Evolutionary conservation across 805 yeast species (phyloP).

Genomic region (Nematodospora valgi): DNA sequence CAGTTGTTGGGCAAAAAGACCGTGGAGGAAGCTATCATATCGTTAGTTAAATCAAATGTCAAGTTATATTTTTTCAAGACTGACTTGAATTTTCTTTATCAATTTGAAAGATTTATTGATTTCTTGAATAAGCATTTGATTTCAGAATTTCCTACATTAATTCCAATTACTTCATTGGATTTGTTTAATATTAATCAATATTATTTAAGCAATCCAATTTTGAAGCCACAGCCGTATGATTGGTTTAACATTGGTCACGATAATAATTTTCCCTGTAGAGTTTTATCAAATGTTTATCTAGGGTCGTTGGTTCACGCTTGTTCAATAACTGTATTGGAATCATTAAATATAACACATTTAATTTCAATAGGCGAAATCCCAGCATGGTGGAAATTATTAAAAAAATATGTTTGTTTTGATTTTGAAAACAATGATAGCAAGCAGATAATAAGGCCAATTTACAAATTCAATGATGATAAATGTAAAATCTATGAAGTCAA

Average conservation of each 20-base stretch:
- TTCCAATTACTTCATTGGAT: constrained; percentile 6
- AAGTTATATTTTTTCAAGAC: constrained; percentile 28
- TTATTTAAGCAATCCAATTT: constrained; percentile 5
- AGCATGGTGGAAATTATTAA: constrained; percentile 22
- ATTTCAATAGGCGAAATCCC: constrained; percentile 38
- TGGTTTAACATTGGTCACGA: constrained; percentile 32
- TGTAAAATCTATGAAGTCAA: constrained; percentile 18
- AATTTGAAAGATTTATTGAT: constrained; percentile 27
- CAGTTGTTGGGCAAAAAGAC: constrained; percentile 11
- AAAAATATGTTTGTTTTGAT: constrained; percentile 13
- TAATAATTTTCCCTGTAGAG: constrained; percentile 34
- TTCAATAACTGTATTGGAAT: constrained; percentile 24
- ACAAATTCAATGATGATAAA: constrained; percentile 17
- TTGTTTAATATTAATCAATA: constrained; percentile 3
- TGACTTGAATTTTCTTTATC: constrained; percentile 27
- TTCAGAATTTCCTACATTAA: constrained; percentile 8
- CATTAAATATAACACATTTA: constrained; percentile 21
- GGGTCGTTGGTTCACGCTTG: constrained; percentile 34
- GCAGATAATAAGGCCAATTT: constrained; percentile 14
- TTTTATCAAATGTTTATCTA: constrained; percentile 25
- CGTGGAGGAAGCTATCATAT: constrained; percentile 24
- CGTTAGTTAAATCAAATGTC: constrained; percentile 12
- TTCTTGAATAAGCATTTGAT: constrained; percentile 9
- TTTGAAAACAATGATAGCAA: constrained; percentile 8
- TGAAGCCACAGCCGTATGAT: constrained; percentile 15